Evolutionary conservation across 768 basidiomycete species (phyloP), one percentile per base, ranked within the genome.

Genomic region (Mycena crocata): DNA sequence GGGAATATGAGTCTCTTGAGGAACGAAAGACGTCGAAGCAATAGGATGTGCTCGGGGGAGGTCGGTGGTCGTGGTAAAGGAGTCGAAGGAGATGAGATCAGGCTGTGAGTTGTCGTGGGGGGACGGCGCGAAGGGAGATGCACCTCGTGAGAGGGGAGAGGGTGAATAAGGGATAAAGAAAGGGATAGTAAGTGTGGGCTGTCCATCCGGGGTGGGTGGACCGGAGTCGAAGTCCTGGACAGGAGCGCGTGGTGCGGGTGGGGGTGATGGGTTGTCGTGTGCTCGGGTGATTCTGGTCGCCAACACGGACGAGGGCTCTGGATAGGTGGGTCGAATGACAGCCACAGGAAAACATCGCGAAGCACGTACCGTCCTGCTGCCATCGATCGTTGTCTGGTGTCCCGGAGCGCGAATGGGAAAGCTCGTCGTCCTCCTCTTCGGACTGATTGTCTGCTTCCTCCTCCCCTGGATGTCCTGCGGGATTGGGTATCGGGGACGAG

Each of bases 261-360:
- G 87, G 21, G 92, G 92, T 21, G 92, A 93, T 21, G 93, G 93
- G 71, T 94, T 94, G 71, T 88, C 89, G 62, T 87, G 86, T 56
- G 93, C 92, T 54, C 87, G 84, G 48, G 90, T 83, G 49, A 94
- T 86, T 77, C 79, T 88, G 67, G 81, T 86, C 34, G 90, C 93
- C 52, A 94, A 80, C 6, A 84, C 83, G 60, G 90, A 90, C 2
- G 91, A 86, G 12, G 91, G 91, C 73, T 93, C 92, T 87, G 67
- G n/a, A 45, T 39, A 44, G 14, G 54, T 69, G 67, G 26, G 59
- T 56, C 70, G 48, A 49, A 52, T 46, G 66, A 42, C 62, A 51
- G 57, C 37, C 61, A 31, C 55, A 32, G 21, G 56, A 37, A n/a
- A 50, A 49, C 52, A 39, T 51, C 48, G 34, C 15, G 58, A 35